phyloP scores from a whole-genome alignment of 1,284 basidiomycete genomes.

The Puccinia hordei region DNA sequence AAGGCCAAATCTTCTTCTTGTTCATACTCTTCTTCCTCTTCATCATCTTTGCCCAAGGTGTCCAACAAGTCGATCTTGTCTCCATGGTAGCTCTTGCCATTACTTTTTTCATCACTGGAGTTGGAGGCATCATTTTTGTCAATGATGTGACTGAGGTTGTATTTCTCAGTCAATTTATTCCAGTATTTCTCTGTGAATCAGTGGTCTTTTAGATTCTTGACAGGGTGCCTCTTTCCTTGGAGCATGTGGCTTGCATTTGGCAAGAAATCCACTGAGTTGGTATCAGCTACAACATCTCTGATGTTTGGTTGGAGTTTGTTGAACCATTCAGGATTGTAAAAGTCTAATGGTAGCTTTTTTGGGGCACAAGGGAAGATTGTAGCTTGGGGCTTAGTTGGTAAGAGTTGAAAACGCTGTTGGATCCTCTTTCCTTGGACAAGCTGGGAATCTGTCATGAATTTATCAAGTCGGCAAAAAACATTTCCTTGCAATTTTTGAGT shows the following conservation, averaged over 20 bases:
- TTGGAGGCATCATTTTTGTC: neutral
- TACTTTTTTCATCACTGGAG: neutral
- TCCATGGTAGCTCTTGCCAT: neutral
- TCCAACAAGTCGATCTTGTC: neutral
- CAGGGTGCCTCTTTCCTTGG: neutral
- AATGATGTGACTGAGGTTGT: slow-evolving; percentile 21
- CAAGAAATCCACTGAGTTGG: slow-evolving; percentile 7
- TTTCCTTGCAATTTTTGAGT: neutral
- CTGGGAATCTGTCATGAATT: neutral
- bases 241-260: neutral
- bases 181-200: slow-evolving; percentile 20
- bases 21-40: neutral
- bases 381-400: neutral
- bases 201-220: slow-evolving; percentile 2
- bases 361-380: neutral
- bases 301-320: slow-evolving; percentile 30
- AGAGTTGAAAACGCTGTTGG: neutral
- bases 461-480: slow-evolving; percentile 16
- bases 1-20: neutral
- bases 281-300: no score
- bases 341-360: slow-evolving; percentile 7
- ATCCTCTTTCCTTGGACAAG: neutral
- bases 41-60: neutral
- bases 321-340: slow-evolving; percentile 15
- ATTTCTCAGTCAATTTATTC: neutral